Percentiles rank a stretch among this genome's conserved stretches.
phyloP scores from a whole-genome alignment of 2,329 filamentous ascomycete species.

The Colletotrichum cordylinicola region DNA sequence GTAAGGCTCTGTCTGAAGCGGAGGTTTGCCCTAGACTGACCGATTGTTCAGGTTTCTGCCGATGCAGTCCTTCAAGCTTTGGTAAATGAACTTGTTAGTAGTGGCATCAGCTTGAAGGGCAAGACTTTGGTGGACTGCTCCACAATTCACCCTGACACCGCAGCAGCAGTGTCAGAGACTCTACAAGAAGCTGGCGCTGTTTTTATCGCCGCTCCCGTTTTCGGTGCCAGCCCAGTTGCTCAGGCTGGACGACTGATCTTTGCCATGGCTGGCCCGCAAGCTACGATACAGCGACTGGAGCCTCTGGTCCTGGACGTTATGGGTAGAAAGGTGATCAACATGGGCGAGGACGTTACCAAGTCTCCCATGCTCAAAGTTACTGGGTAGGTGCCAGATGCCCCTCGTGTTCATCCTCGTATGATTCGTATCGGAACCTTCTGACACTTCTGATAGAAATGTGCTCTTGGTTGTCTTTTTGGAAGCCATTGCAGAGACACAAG shows the following conservation, averaged over 20 bases:
- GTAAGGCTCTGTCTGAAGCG: constrained; percentile 32
- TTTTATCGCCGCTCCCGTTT: constrained; percentile 53
- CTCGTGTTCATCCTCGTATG: background rate
- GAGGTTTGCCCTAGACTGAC: background rate
- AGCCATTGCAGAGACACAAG: constrained; percentile 54
- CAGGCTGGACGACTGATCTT: constrained; percentile 49
- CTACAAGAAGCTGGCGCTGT: constrained; percentile 34
- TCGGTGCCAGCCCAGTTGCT: constrained; percentile 55
- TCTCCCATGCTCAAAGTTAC: constrained; percentile 54
- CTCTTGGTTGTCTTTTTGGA: constrained; percentile 54
- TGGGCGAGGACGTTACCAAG: constrained; percentile 47
- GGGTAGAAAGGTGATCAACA: constrained; percentile 45
- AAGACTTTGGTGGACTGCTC: constrained; percentile 56
- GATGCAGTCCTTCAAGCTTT: constrained; percentile 44
- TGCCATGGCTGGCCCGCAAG: constrained; percentile 45
- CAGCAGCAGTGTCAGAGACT: constrained; percentile 30
- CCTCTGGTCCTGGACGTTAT: constrained; percentile 48
- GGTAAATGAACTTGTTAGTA: constrained; percentile 30
- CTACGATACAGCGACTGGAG: constrained; percentile 36
- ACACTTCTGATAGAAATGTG: constrained; percentile 42
- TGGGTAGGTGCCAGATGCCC: constrained; percentile 33
- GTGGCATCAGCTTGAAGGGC: constrained; percentile 25
- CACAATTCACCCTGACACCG: constrained; percentile 53
- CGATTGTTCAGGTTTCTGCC: constrained; percentile 25
- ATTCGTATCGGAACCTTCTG: background rate